phyloP scores from a whole-genome alignment of 2,329 filamentous ascomycete genomes.

The Diaporthe humulicola region DNA sequence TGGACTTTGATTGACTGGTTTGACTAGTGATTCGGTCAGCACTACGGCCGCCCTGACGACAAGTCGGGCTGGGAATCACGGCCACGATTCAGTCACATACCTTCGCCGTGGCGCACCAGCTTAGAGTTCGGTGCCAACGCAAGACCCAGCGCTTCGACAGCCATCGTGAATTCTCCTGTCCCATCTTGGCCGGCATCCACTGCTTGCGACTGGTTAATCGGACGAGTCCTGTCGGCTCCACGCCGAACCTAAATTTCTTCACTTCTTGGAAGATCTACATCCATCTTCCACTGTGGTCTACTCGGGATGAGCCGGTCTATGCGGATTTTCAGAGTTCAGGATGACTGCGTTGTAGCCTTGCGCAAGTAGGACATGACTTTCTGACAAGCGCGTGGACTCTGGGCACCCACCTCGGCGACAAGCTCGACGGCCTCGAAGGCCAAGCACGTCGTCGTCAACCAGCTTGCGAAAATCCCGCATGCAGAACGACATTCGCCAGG shows the following conservation, averaged over 20 bases:
- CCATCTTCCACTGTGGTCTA: no score
- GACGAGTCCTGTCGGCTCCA: neutral
- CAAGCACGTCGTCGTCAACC: conserved; percentile 13
- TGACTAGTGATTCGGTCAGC: neutral
- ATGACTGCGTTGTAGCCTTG: neutral
- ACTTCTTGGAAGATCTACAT: neutral
- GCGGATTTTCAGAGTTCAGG: neutral
- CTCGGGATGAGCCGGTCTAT: neutral
- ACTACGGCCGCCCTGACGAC: neutral
- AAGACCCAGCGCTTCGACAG: neutral
- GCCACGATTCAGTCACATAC: conserved; percentile 18
- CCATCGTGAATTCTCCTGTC: neutral
- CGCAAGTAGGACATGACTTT: neutral
- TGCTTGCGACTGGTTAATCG: conserved; percentile 8
- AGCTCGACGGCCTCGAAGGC: neutral
- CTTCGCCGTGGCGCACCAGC: neutral
- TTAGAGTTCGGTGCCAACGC: conserved; percentile 22
- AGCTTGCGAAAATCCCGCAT: neutral
- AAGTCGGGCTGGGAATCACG: conserved; percentile 8
- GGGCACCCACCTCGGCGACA: neutral
- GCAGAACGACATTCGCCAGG: neutral
- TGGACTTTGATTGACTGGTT: neutral
- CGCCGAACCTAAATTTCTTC: neutral
- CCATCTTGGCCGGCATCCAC: neutral
- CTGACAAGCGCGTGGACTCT: neutral